Evolutionary conservation across 2,329 filamentous ascomycete genomes (phyloP).

Genomic region (Sporothrix variecibatus): DNA sequence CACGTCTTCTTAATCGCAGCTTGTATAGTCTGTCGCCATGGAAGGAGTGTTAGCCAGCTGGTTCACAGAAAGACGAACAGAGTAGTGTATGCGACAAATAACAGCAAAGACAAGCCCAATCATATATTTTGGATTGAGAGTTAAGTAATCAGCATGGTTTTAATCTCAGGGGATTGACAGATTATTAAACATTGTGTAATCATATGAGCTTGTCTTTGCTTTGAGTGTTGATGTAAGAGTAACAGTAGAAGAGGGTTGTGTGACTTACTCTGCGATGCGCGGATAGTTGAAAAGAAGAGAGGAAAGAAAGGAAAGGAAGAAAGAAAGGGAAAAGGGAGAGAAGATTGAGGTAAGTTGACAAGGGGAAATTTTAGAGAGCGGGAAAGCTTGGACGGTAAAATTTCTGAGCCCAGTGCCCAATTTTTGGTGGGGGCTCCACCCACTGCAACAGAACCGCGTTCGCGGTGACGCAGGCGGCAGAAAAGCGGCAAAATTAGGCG

Average conservation of each 20-base stretch:
- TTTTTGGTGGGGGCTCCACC: slow-evolving; percentile 16
- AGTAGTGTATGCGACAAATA: neutral
- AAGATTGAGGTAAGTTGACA: slow-evolving; percentile 22
- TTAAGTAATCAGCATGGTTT: slow-evolving; percentile 43
- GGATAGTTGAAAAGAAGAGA: slow-evolving; percentile 17
- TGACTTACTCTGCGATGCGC: slow-evolving; percentile 24
- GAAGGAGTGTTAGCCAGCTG: neutral
- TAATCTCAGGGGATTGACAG: slow-evolving; percentile 62
- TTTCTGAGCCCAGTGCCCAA: slow-evolving; percentile 4
- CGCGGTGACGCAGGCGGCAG: neutral
- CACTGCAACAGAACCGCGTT: neutral
- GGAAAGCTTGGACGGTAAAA: slow-evolving; percentile 22
- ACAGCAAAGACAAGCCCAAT: slow-evolving; percentile 33
- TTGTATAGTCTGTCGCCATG: neutral
- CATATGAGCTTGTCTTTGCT: slow-evolving; percentile 40
- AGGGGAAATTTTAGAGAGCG: slow-evolving; percentile 5
- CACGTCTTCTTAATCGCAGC: neutral
- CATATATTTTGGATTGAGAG: slow-evolving; percentile 29
- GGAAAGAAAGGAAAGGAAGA: neutral
- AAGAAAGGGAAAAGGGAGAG: neutral
- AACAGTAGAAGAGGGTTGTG: neutral
- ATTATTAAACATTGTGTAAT: slow-evolving; percentile 54
- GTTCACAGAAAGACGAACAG: neutral
- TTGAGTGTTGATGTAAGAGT: neutral
- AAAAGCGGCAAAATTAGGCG: slow-evolving; percentile 28